phyloP scores from a whole-genome alignment of 2,329 filamentous ascomycete genomes.

The Huntiella savannae region DNA sequence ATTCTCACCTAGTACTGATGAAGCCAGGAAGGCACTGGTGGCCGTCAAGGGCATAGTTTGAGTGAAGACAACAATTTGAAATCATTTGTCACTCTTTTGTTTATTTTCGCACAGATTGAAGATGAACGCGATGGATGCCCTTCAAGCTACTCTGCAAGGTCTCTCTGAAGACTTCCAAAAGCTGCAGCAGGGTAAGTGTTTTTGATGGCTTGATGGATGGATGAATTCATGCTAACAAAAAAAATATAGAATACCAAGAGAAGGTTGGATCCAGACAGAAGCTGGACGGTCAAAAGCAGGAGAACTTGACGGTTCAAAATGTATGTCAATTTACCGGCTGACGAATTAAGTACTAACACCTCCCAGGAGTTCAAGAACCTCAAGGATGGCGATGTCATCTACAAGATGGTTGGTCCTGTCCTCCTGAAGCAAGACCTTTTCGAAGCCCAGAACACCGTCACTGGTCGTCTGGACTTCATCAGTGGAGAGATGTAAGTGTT shows the following conservation, averaged over 20 bases:
- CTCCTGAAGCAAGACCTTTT: conserved; percentile 84
- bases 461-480: conserved; percentile 81
- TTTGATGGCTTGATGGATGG: not conserved
- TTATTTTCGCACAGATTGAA: not conserved
- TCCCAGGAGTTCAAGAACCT: conserved; percentile 62
- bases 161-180: conserved; percentile 78
- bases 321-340: conserved; percentile 22
- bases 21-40: too few species aligned
- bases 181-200: conserved; percentile 53
- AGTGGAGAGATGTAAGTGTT: conserved; percentile 66
- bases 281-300: conserved; percentile 82
- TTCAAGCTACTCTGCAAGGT: conserved; percentile 59
- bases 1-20: conserved; percentile 5
- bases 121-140: conserved; percentile 41
- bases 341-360: not conserved
- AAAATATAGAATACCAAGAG: conserved; percentile 53
- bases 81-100: not conserved
- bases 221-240: conserved; percentile 6
- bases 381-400: conserved; percentile 70
- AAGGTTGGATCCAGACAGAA: conserved; percentile 67
- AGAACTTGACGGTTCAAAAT: conserved; percentile 75
- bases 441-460: conserved; percentile 80
- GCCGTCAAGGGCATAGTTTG: too few species aligned
- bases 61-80: too few species aligned
- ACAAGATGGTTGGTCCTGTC: conserved; percentile 87